phyloP scores from a whole-genome alignment of 306 rosid species.

The Begonia masoniana region DNA sequence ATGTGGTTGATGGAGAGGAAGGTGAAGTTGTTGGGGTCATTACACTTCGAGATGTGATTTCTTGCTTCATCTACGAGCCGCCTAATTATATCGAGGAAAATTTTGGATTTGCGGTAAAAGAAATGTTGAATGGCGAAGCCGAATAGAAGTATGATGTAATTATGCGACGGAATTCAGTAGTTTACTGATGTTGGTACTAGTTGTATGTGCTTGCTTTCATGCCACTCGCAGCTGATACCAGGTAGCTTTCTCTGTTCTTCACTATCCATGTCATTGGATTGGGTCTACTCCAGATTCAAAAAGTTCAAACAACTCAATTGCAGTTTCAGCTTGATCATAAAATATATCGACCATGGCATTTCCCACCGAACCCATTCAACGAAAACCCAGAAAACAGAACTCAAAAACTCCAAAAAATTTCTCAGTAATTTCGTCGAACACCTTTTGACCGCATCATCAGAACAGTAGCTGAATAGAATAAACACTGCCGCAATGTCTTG shows the following conservation, averaged over 20 bases:
- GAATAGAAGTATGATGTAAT: constrained; percentile 4
- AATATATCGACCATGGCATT: constrained; percentile 57
- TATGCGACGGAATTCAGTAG: constrained; percentile 10
- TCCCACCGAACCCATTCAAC: constrained; percentile 5
- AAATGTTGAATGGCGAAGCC: constrained; percentile 29
- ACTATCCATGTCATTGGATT: constrained; percentile 49
- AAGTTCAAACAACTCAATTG: constrained; percentile 30
- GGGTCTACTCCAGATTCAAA: constrained; percentile 29
- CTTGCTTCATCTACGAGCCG: constrained; percentile 79
- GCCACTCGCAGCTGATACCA: constrained; percentile 28
- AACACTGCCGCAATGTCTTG: too few relatives aligned
- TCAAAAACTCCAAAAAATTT: constrained; percentile 29
- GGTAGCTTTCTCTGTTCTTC: constrained; percentile 40
- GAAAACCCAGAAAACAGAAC: constrained; percentile 46
- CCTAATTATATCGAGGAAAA: constrained; percentile 48
- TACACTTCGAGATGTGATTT: constrained; percentile 86
- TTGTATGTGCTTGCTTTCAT: constrained; percentile 4
- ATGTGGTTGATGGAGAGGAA: constrained; percentile 30
- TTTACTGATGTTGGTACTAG: constrained; percentile 2
- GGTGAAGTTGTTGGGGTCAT: constrained; percentile 53
- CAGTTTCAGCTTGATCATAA: constrained; percentile 34
- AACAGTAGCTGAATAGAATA: constrained; percentile 27
- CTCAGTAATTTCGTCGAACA: constrained; percentile 53
- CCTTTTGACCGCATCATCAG: constrained; percentile 40
- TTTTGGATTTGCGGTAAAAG: constrained; percentile 53